Percentiles rank a stretch among this genome's conserved stretches.
These are phyloP conservation scores for Phytophthora hybrid DNA, from an alignment of 352 stramenopile species.

Conservation along the genomic window DNA sequence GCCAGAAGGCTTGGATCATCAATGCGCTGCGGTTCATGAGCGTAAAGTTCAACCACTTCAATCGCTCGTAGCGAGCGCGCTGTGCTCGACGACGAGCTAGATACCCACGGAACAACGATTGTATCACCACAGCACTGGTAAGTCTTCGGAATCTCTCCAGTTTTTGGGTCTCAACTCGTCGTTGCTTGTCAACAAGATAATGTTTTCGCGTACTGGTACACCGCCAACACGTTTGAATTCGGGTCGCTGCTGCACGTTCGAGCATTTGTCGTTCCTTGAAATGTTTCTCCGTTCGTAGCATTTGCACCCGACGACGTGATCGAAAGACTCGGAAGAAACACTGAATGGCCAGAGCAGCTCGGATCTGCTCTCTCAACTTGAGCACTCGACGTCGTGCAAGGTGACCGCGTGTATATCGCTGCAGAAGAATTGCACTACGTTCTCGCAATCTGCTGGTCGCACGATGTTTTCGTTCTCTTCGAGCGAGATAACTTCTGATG, in stretches of 20 bases:
- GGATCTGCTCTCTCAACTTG: conserved; percentile 37
- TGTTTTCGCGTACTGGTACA: conserved; percentile 34
- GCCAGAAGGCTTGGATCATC: conserved; percentile 80
- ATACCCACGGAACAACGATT: conserved; percentile 72
- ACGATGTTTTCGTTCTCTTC: conserved; percentile 51
- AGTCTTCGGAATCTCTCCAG: conserved; percentile 52
- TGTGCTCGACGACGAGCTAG: conserved; percentile 56
- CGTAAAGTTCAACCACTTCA: conserved; percentile 74
- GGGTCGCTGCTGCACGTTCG: conserved; percentile 47
- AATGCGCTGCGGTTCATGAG: conserved; percentile 71
- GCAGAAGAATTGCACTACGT: conserved; percentile 51
- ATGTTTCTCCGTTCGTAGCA: conserved; percentile 51
- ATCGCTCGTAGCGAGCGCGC: conserved; percentile 63
- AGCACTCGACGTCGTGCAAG: conserved; percentile 48
- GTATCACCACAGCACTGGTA: conserved; percentile 63
- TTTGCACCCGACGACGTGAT: conserved; percentile 48
- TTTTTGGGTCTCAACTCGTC: conserved; percentile 40
- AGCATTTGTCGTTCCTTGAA: conserved; percentile 27
- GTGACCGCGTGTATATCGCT: conserved; percentile 58
- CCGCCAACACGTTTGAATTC: conserved; percentile 67
- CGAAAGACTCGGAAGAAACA: conserved; percentile 51
- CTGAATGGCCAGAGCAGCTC: conserved; percentile 68
- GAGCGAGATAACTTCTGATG: conserved; percentile 59
- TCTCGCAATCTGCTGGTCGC: conserved; percentile 16
- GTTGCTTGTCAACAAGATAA: conserved; percentile 45